Evolutionary conservation across 108 stramenopile genomes (phyloP).

Genomic region (Ochromonas danica): DNA sequence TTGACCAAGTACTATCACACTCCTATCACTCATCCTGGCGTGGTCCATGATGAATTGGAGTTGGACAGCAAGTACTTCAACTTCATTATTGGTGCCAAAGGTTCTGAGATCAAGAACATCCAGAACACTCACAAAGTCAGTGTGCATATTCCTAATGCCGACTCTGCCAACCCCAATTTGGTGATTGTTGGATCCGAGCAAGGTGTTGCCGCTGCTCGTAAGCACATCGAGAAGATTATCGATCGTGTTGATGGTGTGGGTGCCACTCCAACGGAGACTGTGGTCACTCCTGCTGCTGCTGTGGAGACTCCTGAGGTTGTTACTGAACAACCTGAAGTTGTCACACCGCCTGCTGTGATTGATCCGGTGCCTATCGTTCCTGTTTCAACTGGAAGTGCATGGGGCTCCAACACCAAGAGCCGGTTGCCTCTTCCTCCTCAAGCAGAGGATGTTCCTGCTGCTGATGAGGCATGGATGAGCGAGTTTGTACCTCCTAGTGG

Average conservation of each 20-base stretch:
- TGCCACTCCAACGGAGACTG: not conserved
- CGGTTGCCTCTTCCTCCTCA: too few relatives aligned
- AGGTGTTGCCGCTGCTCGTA: not conserved
- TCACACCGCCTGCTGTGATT: too few relatives aligned
- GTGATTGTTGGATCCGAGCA: not conserved
- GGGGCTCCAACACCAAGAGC: too few relatives aligned
- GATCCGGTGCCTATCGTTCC: too few relatives aligned
- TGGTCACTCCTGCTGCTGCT: not conserved
- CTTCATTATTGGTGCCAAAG: constrained; percentile 27
- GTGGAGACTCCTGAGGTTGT: not conserved
- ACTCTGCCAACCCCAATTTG: constrained; percentile 11
- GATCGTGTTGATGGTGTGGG: not conserved
- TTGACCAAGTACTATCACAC: not conserved
- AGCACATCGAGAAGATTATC: constrained; percentile 7
- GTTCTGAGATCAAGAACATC: constrained; percentile 16
- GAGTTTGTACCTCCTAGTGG: too few relatives aligned
- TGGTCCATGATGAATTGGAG: not conserved
- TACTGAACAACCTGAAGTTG: too few relatives aligned
- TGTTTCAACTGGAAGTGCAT: too few relatives aligned
- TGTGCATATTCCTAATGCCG: constrained; percentile 23
- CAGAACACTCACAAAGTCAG: constrained; percentile 21
- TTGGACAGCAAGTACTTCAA: not conserved
- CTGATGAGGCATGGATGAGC: too few relatives aligned
- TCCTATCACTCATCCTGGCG: not conserved
- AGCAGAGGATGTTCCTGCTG: too few relatives aligned